These are phyloP conservation scores for Acacia acuminata DNA, from an alignment of 306 rosid genomes.

Conservation along the genomic window DNA sequence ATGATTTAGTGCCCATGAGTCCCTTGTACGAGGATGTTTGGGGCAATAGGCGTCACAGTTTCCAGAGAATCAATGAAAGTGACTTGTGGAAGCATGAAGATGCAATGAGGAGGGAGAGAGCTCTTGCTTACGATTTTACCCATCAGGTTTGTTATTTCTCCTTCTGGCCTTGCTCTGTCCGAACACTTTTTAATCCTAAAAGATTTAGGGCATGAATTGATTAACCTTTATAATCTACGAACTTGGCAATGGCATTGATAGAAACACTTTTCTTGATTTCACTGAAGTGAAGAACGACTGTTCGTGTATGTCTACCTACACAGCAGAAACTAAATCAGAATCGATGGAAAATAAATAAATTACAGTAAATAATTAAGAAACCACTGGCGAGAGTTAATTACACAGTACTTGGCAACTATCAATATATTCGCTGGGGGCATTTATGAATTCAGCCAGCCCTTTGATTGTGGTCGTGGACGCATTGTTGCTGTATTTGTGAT, in stretches of 20 bases:
- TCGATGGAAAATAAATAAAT: not conserved
- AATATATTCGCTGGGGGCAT: not conserved
- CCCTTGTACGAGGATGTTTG: slow-evolving; percentile 39
- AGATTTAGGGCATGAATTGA: too few relatives aligned
- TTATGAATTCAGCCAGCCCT: not conserved
- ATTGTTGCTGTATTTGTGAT: not conserved
- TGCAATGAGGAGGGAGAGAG: slow-evolving; percentile 67
- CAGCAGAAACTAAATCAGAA: not conserved
- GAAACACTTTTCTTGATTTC: not conserved
- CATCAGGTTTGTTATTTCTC: slow-evolving; percentile 49
- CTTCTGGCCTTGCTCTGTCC: not conserved
- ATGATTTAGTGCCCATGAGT: slow-evolving; percentile 46
- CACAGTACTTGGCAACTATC: not conserved
- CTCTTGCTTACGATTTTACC: slow-evolving; percentile 76
- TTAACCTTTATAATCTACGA: not conserved
- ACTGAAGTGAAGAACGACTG: not conserved
- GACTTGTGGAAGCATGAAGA: slow-evolving; percentile 63
- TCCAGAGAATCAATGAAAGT: slow-evolving; percentile 48
- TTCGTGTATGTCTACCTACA: not conserved
- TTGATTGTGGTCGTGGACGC: not conserved
- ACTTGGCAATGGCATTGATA: not conserved
- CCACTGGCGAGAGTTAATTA: not conserved
- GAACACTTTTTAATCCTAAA: not conserved
- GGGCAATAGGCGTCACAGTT: slow-evolving; percentile 50
- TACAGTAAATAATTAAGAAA: not conserved